phyloP scores from a whole-genome alignment of 768 basidiomycete species.

The Mycena sanguinolenta region DNA sequence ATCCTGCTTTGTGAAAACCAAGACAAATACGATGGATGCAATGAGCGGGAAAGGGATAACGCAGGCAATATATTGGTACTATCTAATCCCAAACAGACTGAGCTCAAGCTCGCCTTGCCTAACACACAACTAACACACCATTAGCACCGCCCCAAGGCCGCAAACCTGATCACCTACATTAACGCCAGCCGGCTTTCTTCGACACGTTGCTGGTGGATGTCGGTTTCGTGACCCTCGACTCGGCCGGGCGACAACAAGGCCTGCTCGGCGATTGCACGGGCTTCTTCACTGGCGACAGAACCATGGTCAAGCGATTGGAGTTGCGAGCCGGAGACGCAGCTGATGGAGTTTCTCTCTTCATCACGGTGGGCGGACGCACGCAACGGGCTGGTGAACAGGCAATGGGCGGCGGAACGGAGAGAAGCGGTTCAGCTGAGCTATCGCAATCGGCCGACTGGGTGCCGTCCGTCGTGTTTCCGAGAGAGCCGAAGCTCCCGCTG shows the following conservation, averaged over 20 bases:
- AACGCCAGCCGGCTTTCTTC: slow-evolving; percentile 25
- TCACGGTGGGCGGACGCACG: not conserved
- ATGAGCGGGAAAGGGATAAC: too few relatives aligned
- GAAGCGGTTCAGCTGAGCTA: not conserved
- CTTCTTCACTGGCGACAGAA: slow-evolving; percentile 7
- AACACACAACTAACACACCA: not conserved
- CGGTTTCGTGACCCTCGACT: not conserved
- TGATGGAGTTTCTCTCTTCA: not conserved
- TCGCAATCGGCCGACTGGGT: slow-evolving; percentile 16
- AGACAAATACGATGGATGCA: too few relatives aligned
- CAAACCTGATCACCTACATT: not conserved
- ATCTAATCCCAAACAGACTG: too few relatives aligned
- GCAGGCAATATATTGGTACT: too few relatives aligned
- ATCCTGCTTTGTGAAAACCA: too few relatives aligned
- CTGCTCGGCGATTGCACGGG: not conserved
- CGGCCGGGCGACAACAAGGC: slow-evolving; percentile 4
- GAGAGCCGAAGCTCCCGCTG: slow-evolving; percentile 52
- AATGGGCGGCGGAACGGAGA: not conserved
- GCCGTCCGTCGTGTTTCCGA: slow-evolving; percentile 41
- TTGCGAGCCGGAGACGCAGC: slow-evolving; percentile 7
- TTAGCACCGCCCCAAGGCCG: not conserved
- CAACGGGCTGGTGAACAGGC: not conserved
- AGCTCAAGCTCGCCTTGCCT: not conserved
- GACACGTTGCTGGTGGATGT: not conserved
- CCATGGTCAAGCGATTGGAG: not conserved